phyloP scores from a whole-genome alignment of 441 rosid genomes.

The Pelargonium exstipulatum region DNA sequence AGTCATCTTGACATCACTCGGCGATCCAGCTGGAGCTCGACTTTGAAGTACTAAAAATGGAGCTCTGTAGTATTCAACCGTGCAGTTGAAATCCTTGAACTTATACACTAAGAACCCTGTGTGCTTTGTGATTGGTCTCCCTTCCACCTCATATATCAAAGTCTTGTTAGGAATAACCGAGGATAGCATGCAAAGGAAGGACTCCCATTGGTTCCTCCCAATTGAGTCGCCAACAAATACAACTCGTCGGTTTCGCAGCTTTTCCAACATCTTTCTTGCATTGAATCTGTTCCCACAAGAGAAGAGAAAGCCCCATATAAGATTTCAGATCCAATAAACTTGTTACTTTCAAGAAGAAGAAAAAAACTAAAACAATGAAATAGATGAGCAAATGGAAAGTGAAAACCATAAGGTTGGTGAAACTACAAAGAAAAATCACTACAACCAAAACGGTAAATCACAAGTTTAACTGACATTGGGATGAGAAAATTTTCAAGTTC shows the following conservation, averaged over 20 bases:
- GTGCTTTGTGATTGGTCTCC: constrained; percentile 84
- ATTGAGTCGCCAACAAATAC: constrained; percentile 91
- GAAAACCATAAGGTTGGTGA: neutral
- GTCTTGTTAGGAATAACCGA: constrained; percentile 51
- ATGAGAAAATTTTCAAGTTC: too few species aligned
- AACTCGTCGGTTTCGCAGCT: constrained; percentile 52
- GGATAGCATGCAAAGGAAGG: constrained; percentile 78
- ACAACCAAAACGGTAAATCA: too few species aligned
- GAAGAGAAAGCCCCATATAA: constrained; percentile 10
- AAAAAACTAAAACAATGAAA: neutral
- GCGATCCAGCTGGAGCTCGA: constrained; percentile 53
- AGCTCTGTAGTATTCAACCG: constrained; percentile 80
- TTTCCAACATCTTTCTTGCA: constrained; percentile 64
- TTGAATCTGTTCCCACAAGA: constrained; percentile 52
- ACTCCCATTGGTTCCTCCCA: constrained; percentile 96
- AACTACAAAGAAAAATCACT: too few species aligned
- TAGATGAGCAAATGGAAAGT: neutral
- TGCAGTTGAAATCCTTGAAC: constrained; percentile 76
- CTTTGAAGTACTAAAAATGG: constrained; percentile 70
- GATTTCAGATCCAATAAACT: neutral
- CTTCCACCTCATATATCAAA: constrained; percentile 64
- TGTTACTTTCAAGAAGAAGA: neutral
- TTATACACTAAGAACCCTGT: constrained; percentile 62
- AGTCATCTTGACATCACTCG: constrained; percentile 45
- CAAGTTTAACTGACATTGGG: too few species aligned